Evolutionary conservation across 1,284 basidiomycete species (phyloP).

Genomic region (Trichosporon sp.): DNA sequence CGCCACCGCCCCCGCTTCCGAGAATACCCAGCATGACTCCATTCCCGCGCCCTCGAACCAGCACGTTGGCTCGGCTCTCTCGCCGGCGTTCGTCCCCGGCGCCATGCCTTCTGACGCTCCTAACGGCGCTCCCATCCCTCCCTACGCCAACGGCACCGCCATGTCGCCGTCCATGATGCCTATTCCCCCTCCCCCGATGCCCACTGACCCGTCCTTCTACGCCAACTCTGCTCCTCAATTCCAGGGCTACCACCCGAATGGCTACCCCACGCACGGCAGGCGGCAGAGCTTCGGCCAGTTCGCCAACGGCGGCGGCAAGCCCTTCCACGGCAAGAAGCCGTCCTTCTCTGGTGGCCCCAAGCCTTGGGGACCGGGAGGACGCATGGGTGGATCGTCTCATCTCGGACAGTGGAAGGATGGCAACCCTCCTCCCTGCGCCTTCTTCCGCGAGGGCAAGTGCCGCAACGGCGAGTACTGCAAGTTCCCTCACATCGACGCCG

Average conservation of each 20-base stretch:
- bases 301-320: slow-evolving; percentile 20
- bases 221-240: slow-evolving; percentile 33
- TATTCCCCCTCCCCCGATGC: slow-evolving; percentile 30
- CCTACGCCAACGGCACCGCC: slow-evolving; percentile 11
- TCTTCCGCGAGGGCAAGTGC: slow-evolving; percentile 46
- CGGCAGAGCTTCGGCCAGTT: slow-evolving; percentile 22
- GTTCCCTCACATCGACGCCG: slow-evolving; percentile 46
- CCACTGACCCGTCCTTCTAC: slow-evolving; percentile 38
- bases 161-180: slow-evolving; percentile 38
- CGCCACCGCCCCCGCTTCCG: slow-evolving; percentile 5
- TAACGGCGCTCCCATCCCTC: slow-evolving; percentile 8
- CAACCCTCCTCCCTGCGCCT: slow-evolving; percentile 46
- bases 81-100: slow-evolving; percentile 28
- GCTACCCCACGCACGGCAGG: slow-evolving; percentile 13
- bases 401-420: slow-evolving; percentile 47
- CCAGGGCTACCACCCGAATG: slow-evolving; percentile 24
- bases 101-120: slow-evolving; percentile 3
- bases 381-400: slow-evolving; percentile 23
- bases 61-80: slow-evolving; percentile 27
- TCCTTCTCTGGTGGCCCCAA: slow-evolving; percentile 43
- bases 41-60: slow-evolving; percentile 8
- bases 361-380: slow-evolving; percentile 23
- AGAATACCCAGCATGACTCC: slow-evolving; percentile 16
- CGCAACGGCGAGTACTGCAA: slow-evolving; percentile 48
- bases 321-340: slow-evolving; percentile 41